Percentiles rank a stretch among this genome's conserved stretches.
These are phyloP conservation scores for Przewalskia tangutica DNA, from an alignment of 257 asterid genomes.

Conservation along the genomic window DNA sequence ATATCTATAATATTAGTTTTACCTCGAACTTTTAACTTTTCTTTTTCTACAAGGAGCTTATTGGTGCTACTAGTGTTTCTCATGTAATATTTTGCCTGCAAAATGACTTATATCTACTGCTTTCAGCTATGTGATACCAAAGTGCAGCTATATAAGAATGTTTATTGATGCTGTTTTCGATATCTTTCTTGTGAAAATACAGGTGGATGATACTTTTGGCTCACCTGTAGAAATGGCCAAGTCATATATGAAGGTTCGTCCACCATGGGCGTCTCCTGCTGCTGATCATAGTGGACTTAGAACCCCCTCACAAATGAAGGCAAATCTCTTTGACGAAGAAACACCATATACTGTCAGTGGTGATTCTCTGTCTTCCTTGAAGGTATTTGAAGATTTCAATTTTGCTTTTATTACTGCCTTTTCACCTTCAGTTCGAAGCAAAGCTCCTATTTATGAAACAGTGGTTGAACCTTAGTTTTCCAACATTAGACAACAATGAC, in stretches of 20 bases:
- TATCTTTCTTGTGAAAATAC: conserved; percentile 4
- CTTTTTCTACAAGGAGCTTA: not conserved
- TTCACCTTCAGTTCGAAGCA: not conserved
- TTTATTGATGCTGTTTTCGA: conserved; percentile 8
- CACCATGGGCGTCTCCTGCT: conserved; percentile 66
- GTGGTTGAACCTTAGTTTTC: not conserved
- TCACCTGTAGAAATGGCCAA: conserved; percentile 76
- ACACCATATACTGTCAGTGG: conserved; percentile 32
- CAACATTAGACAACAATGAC: not conserved
- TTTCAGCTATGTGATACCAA: not conserved
- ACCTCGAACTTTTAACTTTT: not conserved
- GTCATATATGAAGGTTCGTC: conserved; percentile 63
- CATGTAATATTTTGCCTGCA: not conserved
- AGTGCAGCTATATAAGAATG: not conserved
- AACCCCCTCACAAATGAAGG: conserved; percentile 38
- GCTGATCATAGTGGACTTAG: conserved; percentile 29
- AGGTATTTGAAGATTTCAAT: conserved; percentile 27
- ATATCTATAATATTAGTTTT: not conserved
- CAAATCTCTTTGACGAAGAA: conserved; percentile 41
- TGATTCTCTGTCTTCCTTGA: conserved; percentile 41
- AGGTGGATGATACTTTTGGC: conserved; percentile 48
- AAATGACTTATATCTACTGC: not conserved
- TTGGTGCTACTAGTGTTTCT: not conserved
- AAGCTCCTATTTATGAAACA: not conserved
- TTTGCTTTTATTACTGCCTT: not conserved